These are phyloP conservation scores for Pseudocercospora cruenta DNA, from an alignment of 2,329 filamentous ascomycete genomes.

Conservation along the genomic window DNA sequence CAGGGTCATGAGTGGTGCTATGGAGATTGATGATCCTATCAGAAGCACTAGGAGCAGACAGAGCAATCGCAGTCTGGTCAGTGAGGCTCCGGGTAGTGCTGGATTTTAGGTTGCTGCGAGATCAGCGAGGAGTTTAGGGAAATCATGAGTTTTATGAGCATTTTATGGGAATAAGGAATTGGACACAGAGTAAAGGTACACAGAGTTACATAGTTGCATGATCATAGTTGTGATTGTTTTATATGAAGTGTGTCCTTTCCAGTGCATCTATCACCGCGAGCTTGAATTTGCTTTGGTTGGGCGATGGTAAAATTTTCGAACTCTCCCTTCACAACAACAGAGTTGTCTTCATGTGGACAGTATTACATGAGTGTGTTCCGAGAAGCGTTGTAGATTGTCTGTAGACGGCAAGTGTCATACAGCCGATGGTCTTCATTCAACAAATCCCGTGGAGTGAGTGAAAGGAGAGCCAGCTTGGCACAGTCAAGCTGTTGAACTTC, in stretches of 20 bases:
- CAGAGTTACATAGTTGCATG: not conserved
- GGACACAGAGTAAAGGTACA: not conserved
- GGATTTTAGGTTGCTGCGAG: conserved; percentile 21
- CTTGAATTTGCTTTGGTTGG: too few species aligned
- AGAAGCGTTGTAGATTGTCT: too few species aligned
- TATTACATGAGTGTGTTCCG: too few species aligned
- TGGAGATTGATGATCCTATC: conserved; percentile 48
- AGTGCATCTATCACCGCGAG: too few species aligned
- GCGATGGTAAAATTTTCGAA: too few species aligned
- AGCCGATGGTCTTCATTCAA: too few species aligned
- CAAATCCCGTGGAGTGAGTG: too few species aligned
- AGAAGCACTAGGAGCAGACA: conserved; percentile 27
- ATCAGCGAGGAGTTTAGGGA: conserved; percentile 7
- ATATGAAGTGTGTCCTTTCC: not conserved
- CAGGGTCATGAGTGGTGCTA: conserved; percentile 54
- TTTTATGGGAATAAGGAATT: conserved; percentile 9
- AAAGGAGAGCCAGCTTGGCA: not conserved
- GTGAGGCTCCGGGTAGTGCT: conserved; percentile 30
- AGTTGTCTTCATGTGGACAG: too few species aligned
- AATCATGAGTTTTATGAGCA: conserved; percentile 12
- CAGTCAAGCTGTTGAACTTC: not conserved
- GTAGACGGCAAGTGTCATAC: too few species aligned
- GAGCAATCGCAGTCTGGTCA: conserved; percentile 37
- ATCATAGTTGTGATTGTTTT: not conserved
- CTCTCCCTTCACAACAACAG: too few species aligned